phyloP scores from a whole-genome alignment of 176 grass and related monocot species.

The Avena sativa region DNA sequence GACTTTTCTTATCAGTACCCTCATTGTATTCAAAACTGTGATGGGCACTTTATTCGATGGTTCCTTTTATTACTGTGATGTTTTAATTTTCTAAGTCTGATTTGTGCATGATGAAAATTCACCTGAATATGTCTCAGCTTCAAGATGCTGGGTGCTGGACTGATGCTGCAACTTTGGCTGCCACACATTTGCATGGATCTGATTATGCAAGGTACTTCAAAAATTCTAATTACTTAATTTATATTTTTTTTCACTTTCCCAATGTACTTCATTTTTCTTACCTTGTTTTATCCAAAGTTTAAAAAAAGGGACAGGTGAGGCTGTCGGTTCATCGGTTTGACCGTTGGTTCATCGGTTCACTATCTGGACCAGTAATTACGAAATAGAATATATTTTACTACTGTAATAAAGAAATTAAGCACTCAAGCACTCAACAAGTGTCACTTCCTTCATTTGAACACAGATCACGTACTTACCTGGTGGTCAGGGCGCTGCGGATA shows the following conservation, averaged over 20 bases:
- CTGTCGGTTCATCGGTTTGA: too few relatives aligned
- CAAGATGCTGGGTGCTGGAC: conserved; percentile 99
- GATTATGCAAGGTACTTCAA: conserved; percentile 87
- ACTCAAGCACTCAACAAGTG: too few relatives aligned
- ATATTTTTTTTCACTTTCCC: background rate
- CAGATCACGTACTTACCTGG: too few relatives aligned
- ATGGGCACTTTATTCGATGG: background rate
- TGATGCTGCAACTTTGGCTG: conserved; percentile 95
- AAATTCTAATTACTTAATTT: background rate
- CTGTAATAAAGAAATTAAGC: too few relatives aligned
- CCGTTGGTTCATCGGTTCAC: too few relatives aligned
- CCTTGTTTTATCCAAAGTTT: background rate
- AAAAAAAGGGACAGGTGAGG: too few relatives aligned
- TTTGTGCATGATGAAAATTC: conserved; percentile 27
- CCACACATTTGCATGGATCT: conserved; percentile 95
- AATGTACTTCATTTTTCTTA: conserved; percentile 24
- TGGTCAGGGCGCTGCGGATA: too few relatives aligned
- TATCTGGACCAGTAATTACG: too few relatives aligned
- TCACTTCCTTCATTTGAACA: too few relatives aligned
- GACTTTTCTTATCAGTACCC: background rate
- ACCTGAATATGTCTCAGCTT: conserved; percentile 65
- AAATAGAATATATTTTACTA: too few relatives aligned
- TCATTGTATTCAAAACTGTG: conserved; percentile 26
- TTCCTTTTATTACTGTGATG: background rate
- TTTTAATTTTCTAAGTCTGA: conserved; percentile 8